Evolutionary conservation across 345 rosid genomes (phyloP).

Genomic region (Citrus unshiu): DNA sequence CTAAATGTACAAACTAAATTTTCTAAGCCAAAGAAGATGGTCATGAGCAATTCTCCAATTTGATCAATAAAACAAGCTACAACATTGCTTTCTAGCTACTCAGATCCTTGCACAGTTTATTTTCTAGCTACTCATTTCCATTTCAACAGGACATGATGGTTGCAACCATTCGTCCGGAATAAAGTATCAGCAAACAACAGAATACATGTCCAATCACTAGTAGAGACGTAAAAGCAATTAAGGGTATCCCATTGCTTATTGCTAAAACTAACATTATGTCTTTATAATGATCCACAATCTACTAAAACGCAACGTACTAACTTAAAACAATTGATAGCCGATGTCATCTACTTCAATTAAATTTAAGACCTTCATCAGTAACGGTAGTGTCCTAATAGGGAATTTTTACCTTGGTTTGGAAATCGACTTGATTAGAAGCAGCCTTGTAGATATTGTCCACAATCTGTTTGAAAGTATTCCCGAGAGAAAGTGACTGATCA

Average conservation of each 20-base stretch:
- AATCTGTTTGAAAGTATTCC: constrained; percentile 51
- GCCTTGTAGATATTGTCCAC: constrained; percentile 56
- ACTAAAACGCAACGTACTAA: neutral
- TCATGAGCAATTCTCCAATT: neutral
- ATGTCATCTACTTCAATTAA: neutral
- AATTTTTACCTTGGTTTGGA: constrained; percentile 55
- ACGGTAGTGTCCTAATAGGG: too few relatives aligned
- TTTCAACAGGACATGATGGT: neutral
- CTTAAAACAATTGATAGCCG: neutral
- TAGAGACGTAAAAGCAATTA: neutral
- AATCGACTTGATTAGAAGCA: constrained; percentile 56
- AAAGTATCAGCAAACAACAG: neutral
- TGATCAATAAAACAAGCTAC: neutral
- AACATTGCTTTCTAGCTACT: neutral
- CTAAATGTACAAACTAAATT: neutral
- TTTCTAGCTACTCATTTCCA: neutral
- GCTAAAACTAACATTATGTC: neutral
- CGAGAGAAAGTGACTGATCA: constrained; percentile 55
- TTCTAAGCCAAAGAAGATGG: neutral
- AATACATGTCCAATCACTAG: neutral
- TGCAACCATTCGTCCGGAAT: neutral
- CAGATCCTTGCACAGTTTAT: neutral
- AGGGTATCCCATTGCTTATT: neutral
- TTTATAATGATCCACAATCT: neutral
- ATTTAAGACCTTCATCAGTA: neutral